Evolutionary conservation across 2,329 filamentous ascomycete genomes (phyloP), one percentile per base, ranked within the genome.

Genomic region (Trichoderma gracile): DNA sequence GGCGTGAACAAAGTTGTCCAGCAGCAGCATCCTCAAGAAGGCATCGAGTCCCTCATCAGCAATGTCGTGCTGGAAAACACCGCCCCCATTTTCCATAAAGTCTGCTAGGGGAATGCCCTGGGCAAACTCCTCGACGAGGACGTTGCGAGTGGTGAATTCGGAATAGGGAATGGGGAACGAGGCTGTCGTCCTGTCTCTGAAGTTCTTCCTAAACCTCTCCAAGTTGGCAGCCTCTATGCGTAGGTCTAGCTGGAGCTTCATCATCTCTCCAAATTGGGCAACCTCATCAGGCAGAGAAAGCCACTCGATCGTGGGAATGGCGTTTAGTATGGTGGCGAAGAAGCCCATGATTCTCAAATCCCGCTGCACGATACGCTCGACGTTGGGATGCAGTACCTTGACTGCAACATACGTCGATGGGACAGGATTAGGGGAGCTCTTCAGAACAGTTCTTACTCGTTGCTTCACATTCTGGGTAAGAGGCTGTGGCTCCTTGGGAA

Each of bases 1-100:
- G 5, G 95, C 94, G 73, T 99, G 95, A 27, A 97, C 89, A 75
- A 99, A 99, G 75, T 99, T 99, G 76, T 99, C 95, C 45, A 99
- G 89, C 14, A 99, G 83, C 17, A 99, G 81, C 95, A 99, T 99
- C 72, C 93, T 92, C 56, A 99, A 79, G 77, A 99, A 99, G 3
- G 94, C 93, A 74, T 99, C 93, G 0, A 99, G 85, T 0, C 95
- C 95, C 78, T 98, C 94, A 65, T 96, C 89, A 3, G 95, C 93
- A 67, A 99, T 96, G 68, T 97, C 94, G 71, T 92, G 87, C 74
- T 97, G 93, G 77, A 96, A 99, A 1, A 92, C 87, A 5, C 95
- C 95, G 10, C 92, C 95, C 8, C 95, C 95, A 64, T 93, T 92
- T 71, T 95, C 90, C 69, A 99, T 82, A 71, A 99, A 98, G 68